Base-by-base conservation (phyloP, 768 basidiomycete species). In the Tylopilus cervinicoccineus region DNA sequence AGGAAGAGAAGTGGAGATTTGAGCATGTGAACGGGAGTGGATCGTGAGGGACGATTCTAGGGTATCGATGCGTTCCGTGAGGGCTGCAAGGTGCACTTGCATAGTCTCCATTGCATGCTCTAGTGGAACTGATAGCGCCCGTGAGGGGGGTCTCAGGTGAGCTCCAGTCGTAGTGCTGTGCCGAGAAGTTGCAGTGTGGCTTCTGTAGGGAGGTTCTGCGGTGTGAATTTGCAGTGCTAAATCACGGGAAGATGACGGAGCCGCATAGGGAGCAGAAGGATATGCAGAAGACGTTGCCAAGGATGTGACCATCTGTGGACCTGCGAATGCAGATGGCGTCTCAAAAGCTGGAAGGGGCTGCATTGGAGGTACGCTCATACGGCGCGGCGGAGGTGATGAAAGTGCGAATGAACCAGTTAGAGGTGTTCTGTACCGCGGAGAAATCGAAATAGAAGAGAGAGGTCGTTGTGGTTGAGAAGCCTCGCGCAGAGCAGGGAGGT, bases 391-490 rank as follows among this genome's bases (percentile, higher is more conserved):
- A 22, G 80, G 76, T 6, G 81, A 74, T 5, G 84, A 79, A 60
- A 82, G 70, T 16, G 78, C 72, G 11, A 79, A 65, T 14, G 86
- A 83, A 32, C 80, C 76, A 13, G 79, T 76, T 60, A 83, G 73
- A 7, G 89, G 90, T 26, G 89, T 91, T 45, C 83, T 87, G 62
- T 92, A 91, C 39, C 83, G 78, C 2, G 86, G 84, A 2, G 90
- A 90, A 40, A 84, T 62, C 27, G 61, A 62, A 16, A 53, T 17
- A 16, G 90, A 86, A n/a, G 89, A 92, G 19, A 78, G 77, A 5
- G 90, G 85, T 19, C 89, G 80, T 17, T 54, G 55, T 38, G 56
- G 64, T 26, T 65, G 63, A 47, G 72, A 70, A 38, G 71, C 58
- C 40, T 75, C 75, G 33, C 72, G 64, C 39, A 63, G 51, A 14